Evolutionary conservation across 2,329 filamentous ascomycete genomes (phyloP).

Genomic region (Hirsutella thompsonii): DNA sequence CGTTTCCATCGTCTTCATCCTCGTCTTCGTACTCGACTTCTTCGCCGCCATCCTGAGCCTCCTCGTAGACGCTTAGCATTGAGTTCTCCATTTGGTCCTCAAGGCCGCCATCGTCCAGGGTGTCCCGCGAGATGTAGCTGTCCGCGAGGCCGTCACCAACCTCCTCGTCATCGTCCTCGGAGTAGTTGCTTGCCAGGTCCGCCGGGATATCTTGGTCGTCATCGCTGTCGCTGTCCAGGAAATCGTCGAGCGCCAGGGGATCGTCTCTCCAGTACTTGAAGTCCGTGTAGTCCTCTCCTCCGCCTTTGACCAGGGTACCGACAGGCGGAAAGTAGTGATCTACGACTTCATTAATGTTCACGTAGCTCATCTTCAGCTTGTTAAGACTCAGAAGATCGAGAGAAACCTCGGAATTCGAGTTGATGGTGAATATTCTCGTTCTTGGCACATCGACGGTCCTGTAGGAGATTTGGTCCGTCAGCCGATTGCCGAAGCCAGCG

Average conservation of each 20-base stretch:
- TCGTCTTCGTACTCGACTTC: conserved; percentile 16
- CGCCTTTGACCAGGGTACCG: conserved; percentile 72
- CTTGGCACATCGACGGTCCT: conserved; percentile 91
- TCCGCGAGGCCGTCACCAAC: conserved; percentile 31
- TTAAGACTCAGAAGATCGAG: conserved; percentile 83
- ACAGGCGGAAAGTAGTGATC: conserved; percentile 97
- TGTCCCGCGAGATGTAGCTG: conserved; percentile 41
- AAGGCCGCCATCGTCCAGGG: conserved; percentile 24
- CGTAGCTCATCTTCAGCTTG: conserved; percentile 92
- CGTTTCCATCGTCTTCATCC: conserved; percentile 28
- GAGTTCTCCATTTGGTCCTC: conserved; percentile 25
- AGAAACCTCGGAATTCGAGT: conserved; percentile 91
- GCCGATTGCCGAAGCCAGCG: conserved; percentile 89
- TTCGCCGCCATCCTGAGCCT: conserved; percentile 28
- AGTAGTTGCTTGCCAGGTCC: conserved; percentile 29
- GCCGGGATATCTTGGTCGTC: conserved; percentile 38
- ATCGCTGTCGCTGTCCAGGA: conserved; percentile 65
- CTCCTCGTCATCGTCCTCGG: conserved; percentile 31
- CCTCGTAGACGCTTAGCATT: conserved; percentile 27
- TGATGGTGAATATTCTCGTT: conserved; percentile 95
- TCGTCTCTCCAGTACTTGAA: conserved; percentile 92
- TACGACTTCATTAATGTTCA: conserved; percentile 92
- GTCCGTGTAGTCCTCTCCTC: conserved; percentile 90
- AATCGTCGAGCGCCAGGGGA: conserved; percentile 75
- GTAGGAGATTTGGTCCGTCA: conserved; percentile 94